Percentiles rank a stretch among this genome's conserved stretches.
Conservation (phyloP, 257 asterid genomes). For the Capsicum pubescens region DNA sequence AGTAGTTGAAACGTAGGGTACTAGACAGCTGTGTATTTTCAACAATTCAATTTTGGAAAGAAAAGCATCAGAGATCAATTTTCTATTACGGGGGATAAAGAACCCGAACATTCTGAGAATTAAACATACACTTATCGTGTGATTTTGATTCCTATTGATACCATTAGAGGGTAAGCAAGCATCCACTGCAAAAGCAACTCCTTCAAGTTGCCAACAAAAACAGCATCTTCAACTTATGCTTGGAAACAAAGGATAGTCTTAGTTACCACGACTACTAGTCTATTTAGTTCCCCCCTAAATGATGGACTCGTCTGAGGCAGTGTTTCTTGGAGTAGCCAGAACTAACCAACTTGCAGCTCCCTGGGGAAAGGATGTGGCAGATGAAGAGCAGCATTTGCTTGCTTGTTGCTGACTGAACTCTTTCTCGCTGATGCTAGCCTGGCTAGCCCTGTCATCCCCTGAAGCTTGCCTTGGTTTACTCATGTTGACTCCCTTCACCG, state of each 20-base stretch:
- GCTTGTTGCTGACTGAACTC: slow-evolving; percentile 34
- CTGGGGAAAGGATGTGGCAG: slow-evolving; percentile 49
- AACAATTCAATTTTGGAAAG: slow-evolving; percentile 4
- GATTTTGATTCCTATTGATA: not conserved
- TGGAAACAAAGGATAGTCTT: not conserved
- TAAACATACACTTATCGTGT: not conserved
- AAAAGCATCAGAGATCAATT: not conserved
- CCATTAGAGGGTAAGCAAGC: slow-evolving; percentile 18
- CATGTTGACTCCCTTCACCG: not conserved
- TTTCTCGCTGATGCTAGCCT: slow-evolving; percentile 28
- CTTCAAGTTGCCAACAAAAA: not conserved
- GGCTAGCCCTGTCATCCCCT: slow-evolving; percentile 18
- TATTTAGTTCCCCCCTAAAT: slow-evolving; percentile 17
- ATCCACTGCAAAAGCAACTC: not conserved
- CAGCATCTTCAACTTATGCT: slow-evolving; percentile 14
- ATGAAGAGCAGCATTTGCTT: slow-evolving; percentile 41
- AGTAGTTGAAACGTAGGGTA: not conserved
- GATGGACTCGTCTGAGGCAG: slow-evolving; percentile 55
- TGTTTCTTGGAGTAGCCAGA: slow-evolving; percentile 54
- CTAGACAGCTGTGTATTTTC: not conserved
- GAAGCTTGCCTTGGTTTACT: slow-evolving; percentile 11
- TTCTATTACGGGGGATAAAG: not conserved
- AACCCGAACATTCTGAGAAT: not conserved
- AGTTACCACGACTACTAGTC: not conserved
- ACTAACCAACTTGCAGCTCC: slow-evolving; percentile 67